Evolutionary conservation across 768 basidiomycete genomes (phyloP).

Genomic region (Kondoa malvinella): DNA sequence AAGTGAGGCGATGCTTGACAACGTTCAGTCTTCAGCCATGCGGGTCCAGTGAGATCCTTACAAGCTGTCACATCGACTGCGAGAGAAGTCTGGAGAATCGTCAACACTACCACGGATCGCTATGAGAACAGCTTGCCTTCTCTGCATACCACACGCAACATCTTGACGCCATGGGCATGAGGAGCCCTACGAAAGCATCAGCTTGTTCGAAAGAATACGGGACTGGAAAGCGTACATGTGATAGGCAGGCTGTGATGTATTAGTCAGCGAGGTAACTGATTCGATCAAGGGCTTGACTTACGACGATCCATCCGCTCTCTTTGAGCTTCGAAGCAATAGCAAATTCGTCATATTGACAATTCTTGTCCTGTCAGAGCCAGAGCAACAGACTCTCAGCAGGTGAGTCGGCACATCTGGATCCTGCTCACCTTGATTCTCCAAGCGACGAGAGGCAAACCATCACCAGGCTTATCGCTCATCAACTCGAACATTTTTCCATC

Average conservation of each 20-base stretch:
- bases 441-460: slow-evolving; percentile 30
- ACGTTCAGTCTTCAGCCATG: neutral
- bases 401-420: slow-evolving; percentile 17
- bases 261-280: neutral
- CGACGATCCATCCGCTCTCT: slow-evolving; percentile 24
- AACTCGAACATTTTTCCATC: slow-evolving; percentile 27
- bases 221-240: slow-evolving; percentile 12
- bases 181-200: slow-evolving; percentile 17
- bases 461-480: slow-evolving; percentile 22
- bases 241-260: slow-evolving; percentile 11
- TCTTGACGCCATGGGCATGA: slow-evolving; percentile 26
- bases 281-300: slow-evolving; percentile 6
- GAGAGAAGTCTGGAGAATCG: neutral
- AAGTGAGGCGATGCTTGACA: neutral
- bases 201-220: slow-evolving; percentile 4
- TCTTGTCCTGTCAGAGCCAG: neutral
- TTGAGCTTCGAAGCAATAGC: slow-evolving; percentile 29
- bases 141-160: slow-evolving; percentile 31
- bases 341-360: slow-evolving; percentile 24
- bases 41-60: neutral
- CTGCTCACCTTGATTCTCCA: slow-evolving; percentile 25
- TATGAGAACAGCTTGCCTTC: slow-evolving; percentile 21
- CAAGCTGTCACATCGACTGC: neutral
- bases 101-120: neutral
- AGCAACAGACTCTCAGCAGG: neutral